Percentiles rank a stretch among this genome's conserved stretches.
These are phyloP conservation scores for Athelia sp. DNA, from an alignment of 1,284 basidiomycete genomes.

Conservation along the genomic window DNA sequence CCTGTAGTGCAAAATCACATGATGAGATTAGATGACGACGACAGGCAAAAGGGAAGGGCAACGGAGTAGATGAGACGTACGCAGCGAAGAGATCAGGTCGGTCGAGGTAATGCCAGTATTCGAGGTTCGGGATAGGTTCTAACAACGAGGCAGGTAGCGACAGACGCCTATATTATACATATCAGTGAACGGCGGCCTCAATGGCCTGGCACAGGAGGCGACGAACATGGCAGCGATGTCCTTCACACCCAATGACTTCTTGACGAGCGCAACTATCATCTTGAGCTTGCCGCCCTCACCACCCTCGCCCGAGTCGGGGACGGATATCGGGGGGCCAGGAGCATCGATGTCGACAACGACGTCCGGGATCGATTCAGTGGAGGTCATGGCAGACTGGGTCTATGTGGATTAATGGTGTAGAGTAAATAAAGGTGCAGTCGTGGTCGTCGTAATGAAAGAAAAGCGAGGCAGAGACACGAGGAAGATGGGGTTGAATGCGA, in stretches of 20 bases:
- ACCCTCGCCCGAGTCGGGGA: constrained; percentile 69
- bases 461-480: too few species aligned
- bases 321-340: constrained; percentile 56
- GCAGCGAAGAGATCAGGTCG: constrained; percentile 89
- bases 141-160: constrained; percentile 87
- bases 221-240: constrained; percentile 86
- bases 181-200: constrained; percentile 5
- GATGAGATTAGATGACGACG: constrained; percentile 1
- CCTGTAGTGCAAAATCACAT: constrained; percentile 28
- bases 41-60: too few species aligned
- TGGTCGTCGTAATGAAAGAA: too few species aligned
- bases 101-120: constrained; percentile 95
- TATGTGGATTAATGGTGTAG: too few species aligned
- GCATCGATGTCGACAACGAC: constrained; percentile 45
- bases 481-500: too few species aligned
- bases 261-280: constrained; percentile 85
- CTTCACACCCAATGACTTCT: constrained; percentile 85
- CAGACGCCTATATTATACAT: constrained; percentile 55
- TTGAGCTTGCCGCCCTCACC: constrained; percentile 88
- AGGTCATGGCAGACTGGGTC: too few species aligned
- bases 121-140: constrained; percentile 90
- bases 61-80: constrained; percentile 41
- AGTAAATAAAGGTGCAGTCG: too few species aligned
- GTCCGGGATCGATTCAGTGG: not conserved
- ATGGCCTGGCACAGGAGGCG: constrained; percentile 9